Evolutionary conservation across 441 rosid genomes (phyloP).

Genomic region (Pelargonium fulgidum): DNA sequence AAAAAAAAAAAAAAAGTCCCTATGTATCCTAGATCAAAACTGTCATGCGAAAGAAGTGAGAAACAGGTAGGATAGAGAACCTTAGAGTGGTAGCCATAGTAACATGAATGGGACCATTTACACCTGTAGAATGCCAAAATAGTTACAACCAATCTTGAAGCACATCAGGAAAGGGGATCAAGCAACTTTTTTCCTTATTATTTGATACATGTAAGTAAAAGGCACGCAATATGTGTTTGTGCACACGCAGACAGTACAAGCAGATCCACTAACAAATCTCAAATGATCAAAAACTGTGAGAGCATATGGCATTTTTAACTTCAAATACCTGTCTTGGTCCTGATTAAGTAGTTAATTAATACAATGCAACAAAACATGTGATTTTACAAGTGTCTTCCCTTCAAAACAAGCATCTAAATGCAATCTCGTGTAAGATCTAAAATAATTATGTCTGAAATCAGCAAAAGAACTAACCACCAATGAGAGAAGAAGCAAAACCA

Average conservation of each 20-base stretch:
- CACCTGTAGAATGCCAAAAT: neutral
- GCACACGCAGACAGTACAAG: neutral
- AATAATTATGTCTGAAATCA: neutral
- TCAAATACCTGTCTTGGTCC: neutral
- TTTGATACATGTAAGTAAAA: too few relatives aligned
- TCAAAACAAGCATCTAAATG: neutral
- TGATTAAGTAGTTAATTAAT: too few relatives aligned
- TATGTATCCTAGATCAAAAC: neutral
- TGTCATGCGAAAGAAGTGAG: neutral
- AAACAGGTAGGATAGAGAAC: neutral
- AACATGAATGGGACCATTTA: conserved; percentile 4
- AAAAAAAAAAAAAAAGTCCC: too few relatives aligned
- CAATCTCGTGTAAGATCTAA: neutral
- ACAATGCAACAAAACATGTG: neutral
- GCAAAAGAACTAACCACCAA: conserved; percentile 6
- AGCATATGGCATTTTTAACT: neutral
- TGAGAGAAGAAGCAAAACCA: conserved; percentile 6
- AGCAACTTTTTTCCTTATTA: neutral
- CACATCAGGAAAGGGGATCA: neutral
- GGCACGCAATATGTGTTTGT: too few relatives aligned
- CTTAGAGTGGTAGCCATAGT: conserved; percentile 11
- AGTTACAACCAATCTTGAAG: neutral
- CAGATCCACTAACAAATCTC: neutral
- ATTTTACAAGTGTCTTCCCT: neutral
- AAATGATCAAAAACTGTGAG: neutral